Conservation (phyloP, 495 filamentous ascomycete genomes). For the Hyaloscypha bicolor region DNA sequence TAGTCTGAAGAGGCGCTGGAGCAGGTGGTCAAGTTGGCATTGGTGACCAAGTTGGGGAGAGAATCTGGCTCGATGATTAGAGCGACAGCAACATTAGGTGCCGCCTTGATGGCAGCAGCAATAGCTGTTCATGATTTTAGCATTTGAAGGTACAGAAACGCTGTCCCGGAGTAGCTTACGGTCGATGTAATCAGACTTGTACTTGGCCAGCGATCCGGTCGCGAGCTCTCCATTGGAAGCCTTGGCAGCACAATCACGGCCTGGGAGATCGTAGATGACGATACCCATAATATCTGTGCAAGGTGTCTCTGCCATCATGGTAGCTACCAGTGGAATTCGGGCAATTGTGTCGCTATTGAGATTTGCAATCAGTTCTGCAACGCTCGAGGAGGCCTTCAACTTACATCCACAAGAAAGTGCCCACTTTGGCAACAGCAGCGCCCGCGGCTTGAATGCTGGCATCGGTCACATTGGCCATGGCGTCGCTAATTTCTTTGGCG, state of each 20-base stretch:
- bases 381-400: slow-evolving; percentile 28
- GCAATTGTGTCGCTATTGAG: slow-evolving; percentile 41
- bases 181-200: slow-evolving; percentile 70
- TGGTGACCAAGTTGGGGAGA: slow-evolving; percentile 80
- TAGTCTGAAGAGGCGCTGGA: slow-evolving; percentile 63
- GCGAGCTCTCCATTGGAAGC: slow-evolving; percentile 75
- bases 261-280: slow-evolving; percentile 76
- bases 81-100: slow-evolving; percentile 55
- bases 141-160: slow-evolving; percentile 26
- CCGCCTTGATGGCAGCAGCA: slow-evolving; percentile 53
- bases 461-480: slow-evolving; percentile 34
- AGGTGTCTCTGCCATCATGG: slow-evolving; percentile 44
- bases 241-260: slow-evolving; percentile 75
- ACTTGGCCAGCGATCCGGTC: slow-evolving; percentile 61
- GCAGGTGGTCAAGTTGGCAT: slow-evolving; percentile 64
- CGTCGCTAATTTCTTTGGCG: slow-evolving; percentile 53
- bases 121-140: slow-evolving; percentile 49
- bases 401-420: slow-evolving; percentile 63
- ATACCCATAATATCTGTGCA: slow-evolving; percentile 33
- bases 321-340: slow-evolving; percentile 49
- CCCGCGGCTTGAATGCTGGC: slow-evolving; percentile 37
- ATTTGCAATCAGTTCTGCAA: neutral
- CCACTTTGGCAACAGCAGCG: slow-evolving; percentile 50
- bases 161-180: slow-evolving; percentile 37
- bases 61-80: slow-evolving; percentile 76